Conservation (phyloP, 805 yeast genomes). For the Kurtzmaniella fragi region DNA sequence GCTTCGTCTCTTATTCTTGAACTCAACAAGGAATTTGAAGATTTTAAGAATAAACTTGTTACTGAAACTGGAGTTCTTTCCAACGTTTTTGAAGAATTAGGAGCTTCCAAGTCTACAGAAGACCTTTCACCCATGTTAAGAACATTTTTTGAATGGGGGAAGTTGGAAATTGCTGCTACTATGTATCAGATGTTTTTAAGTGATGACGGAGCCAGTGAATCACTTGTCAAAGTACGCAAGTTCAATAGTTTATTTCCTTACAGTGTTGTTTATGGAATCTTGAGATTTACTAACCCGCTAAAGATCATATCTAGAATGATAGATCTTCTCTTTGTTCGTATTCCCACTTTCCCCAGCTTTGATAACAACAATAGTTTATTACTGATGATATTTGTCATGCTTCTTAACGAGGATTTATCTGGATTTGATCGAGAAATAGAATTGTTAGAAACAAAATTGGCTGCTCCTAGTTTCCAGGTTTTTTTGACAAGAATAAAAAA, state of each 20-base stretch:
- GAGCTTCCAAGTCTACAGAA: conserved; percentile 43
- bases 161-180: conserved; percentile 80
- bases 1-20: conserved; percentile 53
- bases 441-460: conserved; percentile 37
- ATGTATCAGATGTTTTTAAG: conserved; percentile 77
- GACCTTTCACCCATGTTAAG: conserved; percentile 63
- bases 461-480: conserved; percentile 17
- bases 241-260: conserved; percentile 82
- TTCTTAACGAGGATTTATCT: conserved; percentile 69
- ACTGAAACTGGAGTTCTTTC: conserved; percentile 50
- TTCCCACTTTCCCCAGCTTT: conserved; percentile 32
- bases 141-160: conserved; percentile 75
- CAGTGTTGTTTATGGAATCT: conserved; percentile 64
- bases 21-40: conserved; percentile 53
- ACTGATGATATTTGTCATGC: conserved; percentile 68
- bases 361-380: conserved; percentile 39
- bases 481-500: conserved; percentile 21
- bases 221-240: conserved; percentile 63
- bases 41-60: conserved; percentile 52
- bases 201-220: conserved; percentile 73
- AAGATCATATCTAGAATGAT: conserved; percentile 73
- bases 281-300: conserved; percentile 84
- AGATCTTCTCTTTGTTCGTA: conserved; percentile 64
- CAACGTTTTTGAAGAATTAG: conserved; percentile 62
- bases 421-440: conserved; percentile 52